Conservation (phyloP, 352 stramenopile genomes). For the Globisporangium solare region DNA sequence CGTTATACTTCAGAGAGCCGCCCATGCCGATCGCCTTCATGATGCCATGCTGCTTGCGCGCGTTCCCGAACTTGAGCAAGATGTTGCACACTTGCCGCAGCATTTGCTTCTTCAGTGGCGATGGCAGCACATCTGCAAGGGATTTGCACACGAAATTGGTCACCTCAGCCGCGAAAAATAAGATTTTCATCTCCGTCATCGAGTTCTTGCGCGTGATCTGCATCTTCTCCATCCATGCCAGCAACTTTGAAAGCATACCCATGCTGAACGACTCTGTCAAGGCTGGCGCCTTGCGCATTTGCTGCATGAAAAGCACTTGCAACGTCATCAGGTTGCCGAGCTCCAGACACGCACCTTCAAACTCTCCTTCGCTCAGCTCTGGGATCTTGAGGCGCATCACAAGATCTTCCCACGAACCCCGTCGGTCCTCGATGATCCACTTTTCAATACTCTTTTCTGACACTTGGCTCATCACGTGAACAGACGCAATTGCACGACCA, state of each 20-base stretch:
- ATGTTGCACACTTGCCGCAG: constrained; percentile 61
- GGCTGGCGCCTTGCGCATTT: constrained; percentile 49
- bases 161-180: constrained; percentile 73
- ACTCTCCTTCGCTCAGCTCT: constrained; percentile 78
- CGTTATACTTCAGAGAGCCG: constrained; percentile 62
- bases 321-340: constrained; percentile 76
- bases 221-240: constrained; percentile 70
- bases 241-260: constrained; percentile 63
- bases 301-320: constrained; percentile 74
- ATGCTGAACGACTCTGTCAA: constrained; percentile 68
- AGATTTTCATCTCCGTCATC: constrained; percentile 79
- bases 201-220: constrained; percentile 31
- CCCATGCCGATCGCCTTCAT: constrained; percentile 85
- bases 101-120: constrained; percentile 72
- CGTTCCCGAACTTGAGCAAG: constrained; percentile 59
- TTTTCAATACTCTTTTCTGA: constrained; percentile 82
- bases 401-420: constrained; percentile 54
- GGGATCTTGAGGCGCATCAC: constrained; percentile 60
- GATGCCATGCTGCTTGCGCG: constrained; percentile 70
- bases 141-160: constrained; percentile 68
- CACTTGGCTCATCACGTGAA: constrained; percentile 79
- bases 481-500: constrained; percentile 71
- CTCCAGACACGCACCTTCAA: constrained; percentile 64
- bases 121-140: constrained; percentile 52
- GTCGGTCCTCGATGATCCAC: constrained; percentile 78